A percentile compares a stretch with the other conserved stretches of the same genome.
phyloP scores from a whole-genome alignment of 2,329 filamentous ascomycete genomes.

The Calcarisporium arbuscula region DNA sequence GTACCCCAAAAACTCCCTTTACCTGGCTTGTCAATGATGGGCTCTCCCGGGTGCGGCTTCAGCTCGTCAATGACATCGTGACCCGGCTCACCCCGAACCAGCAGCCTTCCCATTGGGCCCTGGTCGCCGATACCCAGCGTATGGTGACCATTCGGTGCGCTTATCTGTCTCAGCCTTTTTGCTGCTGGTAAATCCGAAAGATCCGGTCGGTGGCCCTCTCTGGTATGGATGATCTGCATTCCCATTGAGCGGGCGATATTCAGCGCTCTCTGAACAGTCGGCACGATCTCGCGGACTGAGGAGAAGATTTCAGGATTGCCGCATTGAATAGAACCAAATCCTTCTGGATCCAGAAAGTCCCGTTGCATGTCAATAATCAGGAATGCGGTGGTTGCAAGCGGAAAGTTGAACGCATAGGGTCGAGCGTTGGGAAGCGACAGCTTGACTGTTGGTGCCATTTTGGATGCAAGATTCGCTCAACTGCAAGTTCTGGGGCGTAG shows the following conservation, averaged over 20 bases:
- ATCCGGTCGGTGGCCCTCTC: conserved; percentile 46
- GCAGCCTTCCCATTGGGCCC: conserved; percentile 45
- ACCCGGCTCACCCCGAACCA: conserved; percentile 47
- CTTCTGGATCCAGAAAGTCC: conserved; percentile 39
- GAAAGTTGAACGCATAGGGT: conserved; percentile 27
- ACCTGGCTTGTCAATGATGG: conserved; percentile 51
- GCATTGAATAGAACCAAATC: conserved; percentile 43
- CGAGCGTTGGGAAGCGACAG: too few species aligned
- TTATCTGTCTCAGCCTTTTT: conserved; percentile 42
- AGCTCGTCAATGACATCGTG: conserved; percentile 51
- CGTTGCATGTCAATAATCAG: conserved; percentile 51
- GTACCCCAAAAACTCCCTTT: conserved; percentile 56
- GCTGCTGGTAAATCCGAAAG: conserved; percentile 46
- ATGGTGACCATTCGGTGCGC: conserved; percentile 33
- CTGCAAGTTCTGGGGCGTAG: too few species aligned
- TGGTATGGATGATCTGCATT: conserved; percentile 41
- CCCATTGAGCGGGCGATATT: conserved; percentile 29
- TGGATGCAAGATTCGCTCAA: too few species aligned
- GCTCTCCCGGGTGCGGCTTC: conserved; percentile 41
- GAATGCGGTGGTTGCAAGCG: conserved; percentile 38
- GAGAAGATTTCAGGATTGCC: conserved; percentile 28
- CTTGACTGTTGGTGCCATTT: too few species aligned
- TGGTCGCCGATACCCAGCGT: conserved; percentile 41
- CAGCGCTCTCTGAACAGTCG: conserved; percentile 32
- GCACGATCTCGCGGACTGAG: conserved; percentile 36